A percentile compares a stretch with the other conserved stretches of the same genome.
phyloP scores from a whole-genome alignment of 192 early-diverging fungal species.

The Umbelopsis ramanniana region DNA sequence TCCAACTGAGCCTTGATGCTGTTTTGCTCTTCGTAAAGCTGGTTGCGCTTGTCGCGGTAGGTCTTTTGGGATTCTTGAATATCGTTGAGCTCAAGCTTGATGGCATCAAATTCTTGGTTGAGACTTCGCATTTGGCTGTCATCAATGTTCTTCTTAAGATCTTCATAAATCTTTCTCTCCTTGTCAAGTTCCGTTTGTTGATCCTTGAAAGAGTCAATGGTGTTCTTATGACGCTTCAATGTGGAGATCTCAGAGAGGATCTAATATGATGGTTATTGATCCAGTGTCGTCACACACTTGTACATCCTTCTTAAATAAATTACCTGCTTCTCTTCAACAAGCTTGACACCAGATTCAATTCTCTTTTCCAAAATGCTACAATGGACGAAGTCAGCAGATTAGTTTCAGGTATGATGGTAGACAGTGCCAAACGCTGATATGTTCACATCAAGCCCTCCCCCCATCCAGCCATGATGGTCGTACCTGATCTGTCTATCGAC shows the following conservation, averaged over 20 bases:
- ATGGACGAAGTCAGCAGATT: neutral
- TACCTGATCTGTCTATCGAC: slow-evolving; percentile 79
- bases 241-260: slow-evolving; percentile 80
- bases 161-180: slow-evolving; percentile 62
- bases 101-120: slow-evolving; percentile 67
- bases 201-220: slow-evolving; percentile 64
- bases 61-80: slow-evolving; percentile 65
- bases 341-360: slow-evolving; percentile 78
- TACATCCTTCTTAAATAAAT: neutral
- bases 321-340: slow-evolving; percentile 86
- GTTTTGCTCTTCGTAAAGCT: slow-evolving; percentile 73
- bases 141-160: slow-evolving; percentile 71
- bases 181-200: slow-evolving; percentile 60
- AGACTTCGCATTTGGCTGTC: slow-evolving; percentile 65
- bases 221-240: slow-evolving; percentile 78
- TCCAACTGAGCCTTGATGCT: slow-evolving; percentile 73
- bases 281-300: neutral
- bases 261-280: slow-evolving; percentile 29
- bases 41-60: slow-evolving; percentile 66
- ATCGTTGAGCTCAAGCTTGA: slow-evolving; percentile 75
- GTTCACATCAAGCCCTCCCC: no score
- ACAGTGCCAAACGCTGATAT: no score
- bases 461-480: slow-evolving; percentile 19
- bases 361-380: slow-evolving; percentile 72
- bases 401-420: no score